A percentile compares a stretch with the other conserved stretches of the same genome.
These are phyloP conservation scores for Fraxinus quadrangulata DNA, from an alignment of 257 asterid species.

Conservation along the genomic window DNA sequence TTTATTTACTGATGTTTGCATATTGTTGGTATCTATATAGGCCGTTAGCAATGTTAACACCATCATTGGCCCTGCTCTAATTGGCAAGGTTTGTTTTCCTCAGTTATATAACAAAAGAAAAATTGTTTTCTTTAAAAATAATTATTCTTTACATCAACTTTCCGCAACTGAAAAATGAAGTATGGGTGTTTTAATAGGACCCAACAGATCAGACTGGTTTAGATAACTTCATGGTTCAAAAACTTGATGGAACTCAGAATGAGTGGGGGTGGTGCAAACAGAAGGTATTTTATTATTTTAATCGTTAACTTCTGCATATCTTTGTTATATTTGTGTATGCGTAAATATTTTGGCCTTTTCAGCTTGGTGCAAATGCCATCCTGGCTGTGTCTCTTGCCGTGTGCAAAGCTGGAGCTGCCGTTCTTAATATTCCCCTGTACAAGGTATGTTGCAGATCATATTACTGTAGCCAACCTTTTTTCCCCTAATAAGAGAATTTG, in stretches of 20 bases:
- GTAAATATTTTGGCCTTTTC: constrained; percentile 23
- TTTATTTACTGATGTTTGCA: constrained; percentile 8
- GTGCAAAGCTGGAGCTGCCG: constrained; percentile 94
- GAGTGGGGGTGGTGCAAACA: constrained; percentile 99
- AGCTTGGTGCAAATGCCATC: constrained; percentile 99
- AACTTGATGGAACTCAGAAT: constrained; percentile 92
- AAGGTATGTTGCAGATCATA: constrained; percentile 49
- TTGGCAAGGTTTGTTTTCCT: constrained; percentile 75
- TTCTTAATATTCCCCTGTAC: constrained; percentile 69
- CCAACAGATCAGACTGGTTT: constrained; percentile 84
- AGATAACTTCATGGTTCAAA: constrained; percentile 92
- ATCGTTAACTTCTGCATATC: background rate
- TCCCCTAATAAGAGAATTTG: background rate
- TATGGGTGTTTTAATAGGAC: constrained; percentile 48
- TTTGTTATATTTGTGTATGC: background rate
- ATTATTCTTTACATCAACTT: background rate
- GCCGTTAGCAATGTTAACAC: constrained; percentile 90
- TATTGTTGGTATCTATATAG: constrained; percentile 30
- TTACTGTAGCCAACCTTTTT: background rate
- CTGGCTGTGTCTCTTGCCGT: constrained; percentile 95
- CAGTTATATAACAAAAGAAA: background rate
- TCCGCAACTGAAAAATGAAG: background rate
- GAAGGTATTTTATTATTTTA: constrained; percentile 54
- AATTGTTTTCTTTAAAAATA: background rate
- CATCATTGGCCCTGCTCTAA: constrained; percentile 82